phyloP scores from a whole-genome alignment of 2,329 filamentous ascomycete species.

The Fusarium xyrophilum region DNA sequence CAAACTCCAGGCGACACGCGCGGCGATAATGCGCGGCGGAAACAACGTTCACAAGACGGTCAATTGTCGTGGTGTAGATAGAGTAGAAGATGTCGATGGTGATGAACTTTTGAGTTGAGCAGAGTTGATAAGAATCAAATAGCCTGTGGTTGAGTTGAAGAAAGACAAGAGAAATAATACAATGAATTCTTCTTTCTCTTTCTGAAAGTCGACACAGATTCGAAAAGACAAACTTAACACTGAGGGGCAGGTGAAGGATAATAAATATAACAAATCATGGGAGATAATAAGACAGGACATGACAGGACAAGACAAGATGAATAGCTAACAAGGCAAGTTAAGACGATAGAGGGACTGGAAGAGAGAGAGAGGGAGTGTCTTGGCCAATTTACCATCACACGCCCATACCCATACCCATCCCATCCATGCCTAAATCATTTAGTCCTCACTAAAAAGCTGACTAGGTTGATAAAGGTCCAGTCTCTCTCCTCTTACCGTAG shows the following conservation, averaged over 20 bases:
- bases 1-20: neutral
- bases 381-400: conserved; percentile 9
- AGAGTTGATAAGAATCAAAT: neutral
- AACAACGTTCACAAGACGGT: neutral
- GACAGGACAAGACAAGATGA: neutral
- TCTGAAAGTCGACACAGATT: neutral
- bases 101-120: neutral
- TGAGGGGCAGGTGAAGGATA: conserved; percentile 25
- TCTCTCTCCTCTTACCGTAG: neutral
- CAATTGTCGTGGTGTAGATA: neutral
- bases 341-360: conserved; percentile 30
- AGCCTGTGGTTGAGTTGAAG: neutral
- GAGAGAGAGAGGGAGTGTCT: conserved; percentile 30
- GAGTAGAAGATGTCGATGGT: neutral
- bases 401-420: neutral
- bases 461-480: neutral
- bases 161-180: neutral
- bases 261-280: conserved; percentile 38
- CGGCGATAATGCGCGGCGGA: neutral
- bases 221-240: neutral
- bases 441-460: neutral
- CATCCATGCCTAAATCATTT: neutral
- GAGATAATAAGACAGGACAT: conserved; percentile 1
- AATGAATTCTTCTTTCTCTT: neutral
- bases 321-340: neutral